phyloP scores from a whole-genome alignment of 2,329 filamentous ascomycete species.

The Trichoderma simmonsii region DNA sequence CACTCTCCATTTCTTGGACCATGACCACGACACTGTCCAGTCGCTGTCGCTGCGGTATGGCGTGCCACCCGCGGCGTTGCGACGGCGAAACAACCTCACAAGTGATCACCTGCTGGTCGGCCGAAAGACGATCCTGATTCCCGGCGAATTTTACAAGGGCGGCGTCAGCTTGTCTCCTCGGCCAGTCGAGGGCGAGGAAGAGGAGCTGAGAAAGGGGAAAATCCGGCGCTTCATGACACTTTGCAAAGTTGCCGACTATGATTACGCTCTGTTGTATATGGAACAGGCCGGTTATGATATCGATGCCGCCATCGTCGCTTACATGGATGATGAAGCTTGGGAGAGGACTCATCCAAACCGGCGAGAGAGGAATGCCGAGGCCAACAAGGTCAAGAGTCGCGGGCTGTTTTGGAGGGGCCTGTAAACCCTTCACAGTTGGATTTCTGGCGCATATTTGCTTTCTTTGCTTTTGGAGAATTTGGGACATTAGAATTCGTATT shows the following conservation, averaged over 20 bases:
- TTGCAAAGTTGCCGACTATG: constrained; percentile 74
- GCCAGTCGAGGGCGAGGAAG: constrained; percentile 71
- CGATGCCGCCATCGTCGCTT: constrained; percentile 60
- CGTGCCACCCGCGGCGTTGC: constrained; percentile 61
- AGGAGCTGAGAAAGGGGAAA: constrained; percentile 66
- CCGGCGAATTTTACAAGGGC: constrained; percentile 65
- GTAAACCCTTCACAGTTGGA: constrained; percentile 19
- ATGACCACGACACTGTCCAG: constrained; percentile 62
- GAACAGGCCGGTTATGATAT: constrained; percentile 67
- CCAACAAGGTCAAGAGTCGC: constrained; percentile 32
- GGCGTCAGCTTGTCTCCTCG: constrained; percentile 65
- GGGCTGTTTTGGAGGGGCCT: constrained; percentile 34
- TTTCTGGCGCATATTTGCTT: not conserved
- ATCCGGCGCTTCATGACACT: constrained; percentile 75
- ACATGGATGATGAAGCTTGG: constrained; percentile 71
- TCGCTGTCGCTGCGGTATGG: constrained; percentile 70
- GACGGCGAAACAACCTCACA: constrained; percentile 66
- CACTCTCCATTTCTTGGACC: constrained; percentile 71
- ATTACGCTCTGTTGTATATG: constrained; percentile 72
- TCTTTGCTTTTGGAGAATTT: constrained; percentile 15
- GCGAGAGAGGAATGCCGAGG: constrained; percentile 22
- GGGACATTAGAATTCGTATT: constrained; percentile 29
- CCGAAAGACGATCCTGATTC: constrained; percentile 68
- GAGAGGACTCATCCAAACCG: constrained; percentile 61
- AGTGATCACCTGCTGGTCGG: constrained; percentile 69